Evolutionary conservation across 1,284 basidiomycete genomes (phyloP), one percentile per base, ranked within the genome.

Genomic region (Sanghuangporus weigelae): DNA sequence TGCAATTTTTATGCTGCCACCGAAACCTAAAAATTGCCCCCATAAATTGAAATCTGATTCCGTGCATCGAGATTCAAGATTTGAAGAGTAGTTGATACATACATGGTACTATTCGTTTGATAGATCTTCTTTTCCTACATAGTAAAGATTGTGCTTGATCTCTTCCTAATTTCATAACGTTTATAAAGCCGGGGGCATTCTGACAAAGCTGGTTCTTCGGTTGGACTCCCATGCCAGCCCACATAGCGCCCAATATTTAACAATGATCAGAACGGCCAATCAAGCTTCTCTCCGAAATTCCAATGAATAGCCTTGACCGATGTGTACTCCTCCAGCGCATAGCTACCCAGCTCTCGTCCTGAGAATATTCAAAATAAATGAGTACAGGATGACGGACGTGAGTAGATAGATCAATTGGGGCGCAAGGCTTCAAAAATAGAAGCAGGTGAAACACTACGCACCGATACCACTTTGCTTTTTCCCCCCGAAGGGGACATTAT

Each of bases 401-500:
- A 63, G 50, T 31, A 12, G 42, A 23, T 35, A 31, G 31, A n/a
- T n/a, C 36, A 31, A 14, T 51, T 23, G 21, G n/a, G 49, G 49
- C 23, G 44, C 16, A 19, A 11, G 21, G 44, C 21, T 7, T 14
- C 16, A n/a, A 46, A n/a, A n/a, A 7, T 46, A 46, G 7, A 46
- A 51, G 26, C 12, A 23, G 23, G 49, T 23, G 26, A 23, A 26
- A 31, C 26, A 48, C 42, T 12, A 69, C 73, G 66, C 63, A 81
- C 89, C 89, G 63, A 88, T 83, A 19, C 89, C 89, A 64, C 83
- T 85, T 71, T 87, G 87, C 76, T 95, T 96, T 80, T 93, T 96
- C 14, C 96, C 95, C 26, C 95, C 96, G 70, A 97, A 97, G 0
- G 96, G 95, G 44, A 93, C 91, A 64, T 92, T 92, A 73, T 90